Base-by-base conservation (phyloP, 2,329 filamentous ascomycete genomes). In the Penicillium occitanis region DNA sequence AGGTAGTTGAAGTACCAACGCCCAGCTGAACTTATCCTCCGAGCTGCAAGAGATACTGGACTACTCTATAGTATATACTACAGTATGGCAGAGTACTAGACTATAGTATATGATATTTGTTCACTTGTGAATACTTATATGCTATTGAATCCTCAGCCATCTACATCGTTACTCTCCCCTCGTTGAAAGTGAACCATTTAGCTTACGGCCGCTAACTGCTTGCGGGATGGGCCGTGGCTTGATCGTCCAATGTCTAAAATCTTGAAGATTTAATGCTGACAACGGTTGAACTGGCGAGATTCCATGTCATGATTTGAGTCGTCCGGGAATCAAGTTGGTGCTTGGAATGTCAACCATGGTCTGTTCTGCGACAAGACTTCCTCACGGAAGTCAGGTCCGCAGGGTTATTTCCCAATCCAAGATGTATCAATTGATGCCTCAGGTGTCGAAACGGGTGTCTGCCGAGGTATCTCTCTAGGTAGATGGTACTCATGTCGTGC, bases 201-300 rank as follows among this genome's bases (percentile, higher is more conserved):
- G 33, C 53, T 8, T 19, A 17, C 57, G 57, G 57, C 57, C 57
- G 37, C 57, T 59, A 59, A 44, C 57, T n/a, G 57, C 25, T 44
- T 44, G 10, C 13, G 57, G 57, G 19, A 44, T 44, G 53, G 53
- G 53, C n/a, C 19, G 14, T 17, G 22, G 55, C 55, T 59, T 59
- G 19, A 40, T 42, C 35, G 17, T 40, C 48, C 48, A 30, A 51
- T 14, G 25, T 51, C 25, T 17, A 51, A 51, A 30, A 30, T 51
- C 13, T 30, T 17, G 48, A 30, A 30, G 48, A n/a, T 51, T 14
- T 30, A 51, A 3, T 19, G 25, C 17, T n/a, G 48, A 25, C 19
- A 13, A 2, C 14, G 19, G 19, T 48, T 50, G 46, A 22, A 14
- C 22, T 50, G 10, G 19, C 11, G 50, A n/a, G 7, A n/a, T n/a